phyloP scores from a whole-genome alignment of 495 filamentous ascomycete genomes.

The Lasiosphaeriaceae sp. region DNA sequence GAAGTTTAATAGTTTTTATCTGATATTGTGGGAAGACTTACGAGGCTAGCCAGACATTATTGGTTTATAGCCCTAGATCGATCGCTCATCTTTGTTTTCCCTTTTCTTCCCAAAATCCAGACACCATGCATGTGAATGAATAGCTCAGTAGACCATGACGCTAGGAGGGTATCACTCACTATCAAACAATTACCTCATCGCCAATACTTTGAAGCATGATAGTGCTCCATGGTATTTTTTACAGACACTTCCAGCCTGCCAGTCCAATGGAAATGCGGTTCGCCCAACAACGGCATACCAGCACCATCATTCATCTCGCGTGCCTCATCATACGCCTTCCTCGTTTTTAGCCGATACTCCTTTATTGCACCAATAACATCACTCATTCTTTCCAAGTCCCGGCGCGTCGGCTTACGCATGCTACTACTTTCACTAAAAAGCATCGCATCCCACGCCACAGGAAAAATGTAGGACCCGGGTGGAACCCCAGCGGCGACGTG shows the following conservation, averaged over 20 bases:
- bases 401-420: constrained; percentile 15
- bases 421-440: not conserved
- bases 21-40: too few relatives aligned
- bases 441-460: constrained; percentile 40
- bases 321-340: constrained; percentile 16
- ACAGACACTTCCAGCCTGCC: constrained; percentile 24
- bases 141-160: too few relatives aligned
- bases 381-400: constrained; percentile 24
- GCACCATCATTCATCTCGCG: not conserved
- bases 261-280: constrained; percentile 26
- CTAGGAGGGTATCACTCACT: too few relatives aligned
- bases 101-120: not conserved
- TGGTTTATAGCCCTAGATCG: too few relatives aligned
- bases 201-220: not conserved
- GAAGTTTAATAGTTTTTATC: too few relatives aligned
- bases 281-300: constrained; percentile 9
- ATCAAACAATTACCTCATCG: not conserved
- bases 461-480: constrained; percentile 29
- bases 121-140: too few relatives aligned
- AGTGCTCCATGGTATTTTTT: not conserved
- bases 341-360: constrained; percentile 29
- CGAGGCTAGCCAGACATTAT: too few relatives aligned
- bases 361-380: constrained; percentile 39
- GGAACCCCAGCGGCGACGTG: constrained; percentile 42
- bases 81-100: not conserved